These are phyloP conservation scores for Aureobasidium leucospermi DNA, from an alignment of 2,329 filamentous ascomycete genomes.

Conservation along the genomic window DNA sequence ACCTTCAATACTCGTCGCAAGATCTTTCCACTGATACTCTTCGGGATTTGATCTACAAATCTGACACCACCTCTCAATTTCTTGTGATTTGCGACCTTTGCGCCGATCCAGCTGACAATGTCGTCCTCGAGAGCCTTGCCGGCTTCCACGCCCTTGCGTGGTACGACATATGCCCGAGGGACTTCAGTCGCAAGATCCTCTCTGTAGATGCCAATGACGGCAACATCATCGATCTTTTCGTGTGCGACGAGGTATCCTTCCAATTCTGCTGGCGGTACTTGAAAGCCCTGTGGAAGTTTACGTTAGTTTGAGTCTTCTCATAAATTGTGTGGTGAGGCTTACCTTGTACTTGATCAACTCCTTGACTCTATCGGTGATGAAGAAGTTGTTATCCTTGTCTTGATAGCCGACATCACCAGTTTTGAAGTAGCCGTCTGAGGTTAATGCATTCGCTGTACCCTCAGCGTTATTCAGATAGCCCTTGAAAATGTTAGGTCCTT, in stretches of 20 bases:
- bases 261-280: constrained; percentile 42
- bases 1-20: constrained; percentile 38
- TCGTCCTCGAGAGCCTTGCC: constrained; percentile 31
- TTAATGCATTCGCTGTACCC: constrained; percentile 63
- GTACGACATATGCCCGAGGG: constrained; percentile 38
- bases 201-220: constrained; percentile 39
- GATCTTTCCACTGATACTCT: constrained; percentile 42
- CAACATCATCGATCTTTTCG: constrained; percentile 36
- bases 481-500: constrained; percentile 71
- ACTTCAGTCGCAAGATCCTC: constrained; percentile 41
- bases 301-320: constrained; percentile 14
- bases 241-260: constrained; percentile 39
- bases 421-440: constrained; percentile 75
- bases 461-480: constrained; percentile 71
- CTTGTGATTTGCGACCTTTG: constrained; percentile 42
- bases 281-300: constrained; percentile 29
- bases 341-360: constrained; percentile 60
- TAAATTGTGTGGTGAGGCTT: neutral
- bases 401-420: constrained; percentile 81
- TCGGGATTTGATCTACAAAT: constrained; percentile 41
- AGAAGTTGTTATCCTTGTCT: constrained; percentile 73
- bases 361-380: constrained; percentile 81
- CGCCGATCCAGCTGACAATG: constrained; percentile 36
- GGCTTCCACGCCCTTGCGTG: constrained; percentile 29
- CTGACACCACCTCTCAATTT: constrained; percentile 39